Conservation (phyloP, 768 basidiomycete species). For the Tubosaeta sp. region DNA sequence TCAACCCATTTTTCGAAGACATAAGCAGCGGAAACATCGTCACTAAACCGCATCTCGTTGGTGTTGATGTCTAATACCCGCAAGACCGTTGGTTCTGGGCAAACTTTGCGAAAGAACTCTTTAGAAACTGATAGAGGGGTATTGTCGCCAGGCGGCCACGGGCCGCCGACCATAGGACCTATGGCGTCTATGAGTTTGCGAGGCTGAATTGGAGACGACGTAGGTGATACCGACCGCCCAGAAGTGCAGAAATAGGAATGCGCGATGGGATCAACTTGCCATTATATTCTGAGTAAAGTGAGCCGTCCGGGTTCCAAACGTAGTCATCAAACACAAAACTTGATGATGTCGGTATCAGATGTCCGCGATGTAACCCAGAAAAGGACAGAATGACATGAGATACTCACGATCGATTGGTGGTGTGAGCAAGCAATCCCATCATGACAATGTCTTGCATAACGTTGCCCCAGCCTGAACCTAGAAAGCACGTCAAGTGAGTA, state of each 20-base stretch:
- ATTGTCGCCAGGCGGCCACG: slow-evolving; percentile 30
- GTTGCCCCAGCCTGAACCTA: slow-evolving; percentile 40
- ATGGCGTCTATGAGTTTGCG: neutral
- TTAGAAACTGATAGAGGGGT: slow-evolving; percentile 34
- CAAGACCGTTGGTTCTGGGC: slow-evolving; percentile 35
- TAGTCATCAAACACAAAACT: slow-evolving; percentile 45
- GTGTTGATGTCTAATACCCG: slow-evolving; percentile 26
- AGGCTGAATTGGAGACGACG: neutral
- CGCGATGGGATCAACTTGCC: slow-evolving; percentile 36
- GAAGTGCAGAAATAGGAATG: slow-evolving; percentile 38
- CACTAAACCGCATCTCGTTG: slow-evolving; percentile 25
- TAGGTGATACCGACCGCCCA: slow-evolving; percentile 29
- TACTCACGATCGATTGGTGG: slow-evolving; percentile 33
- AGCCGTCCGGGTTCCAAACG: slow-evolving; percentile 35
- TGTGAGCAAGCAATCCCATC: slow-evolving; percentile 33
- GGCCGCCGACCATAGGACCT: slow-evolving; percentile 42
- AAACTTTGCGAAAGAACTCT: slow-evolving; percentile 39
- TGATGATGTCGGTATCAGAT: slow-evolving; percentile 4
- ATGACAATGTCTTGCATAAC: slow-evolving; percentile 39
- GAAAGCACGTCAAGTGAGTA: neutral
- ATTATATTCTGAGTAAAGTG: slow-evolving; percentile 35
- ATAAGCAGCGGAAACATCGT: slow-evolving; percentile 21
- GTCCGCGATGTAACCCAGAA: neutral
- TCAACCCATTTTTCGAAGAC: slow-evolving; percentile 39
- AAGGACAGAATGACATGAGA: neutral